Evolutionary conservation across 306 rosid species (phyloP).

Genomic region (Neltuma alba): DNA sequence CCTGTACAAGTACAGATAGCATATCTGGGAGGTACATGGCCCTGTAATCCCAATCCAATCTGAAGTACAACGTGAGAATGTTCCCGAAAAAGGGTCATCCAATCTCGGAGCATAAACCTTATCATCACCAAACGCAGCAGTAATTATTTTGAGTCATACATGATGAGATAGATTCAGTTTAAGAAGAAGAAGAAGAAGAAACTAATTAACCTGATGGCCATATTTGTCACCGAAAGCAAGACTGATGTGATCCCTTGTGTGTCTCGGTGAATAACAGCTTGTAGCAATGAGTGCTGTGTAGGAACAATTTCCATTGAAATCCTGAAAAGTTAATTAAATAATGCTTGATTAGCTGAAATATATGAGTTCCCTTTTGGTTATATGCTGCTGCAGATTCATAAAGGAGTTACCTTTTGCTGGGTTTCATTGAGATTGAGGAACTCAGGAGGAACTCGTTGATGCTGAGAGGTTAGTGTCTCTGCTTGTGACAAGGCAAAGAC

Average conservation of each 20-base stretch:
- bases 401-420: constrained; percentile 35
- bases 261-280: constrained; percentile 70
- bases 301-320: constrained; percentile 46
- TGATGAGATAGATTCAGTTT: background rate
- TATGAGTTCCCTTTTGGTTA: background rate
- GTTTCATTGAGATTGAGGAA: constrained; percentile 45
- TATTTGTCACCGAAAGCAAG: constrained; percentile 79
- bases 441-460: constrained; percentile 36
- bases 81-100: constrained; percentile 57
- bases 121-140: background rate
- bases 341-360: background rate
- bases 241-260: constrained; percentile 79
- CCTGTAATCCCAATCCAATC: constrained; percentile 65
- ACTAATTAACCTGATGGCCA: constrained; percentile 71
- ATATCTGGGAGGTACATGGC: constrained; percentile 68
- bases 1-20: constrained; percentile 69
- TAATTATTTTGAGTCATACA: background rate
- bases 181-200: background rate
- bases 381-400: background rate
- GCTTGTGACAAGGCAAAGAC: constrained; percentile 41
- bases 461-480: constrained; percentile 29
- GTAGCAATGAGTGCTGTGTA: constrained; percentile 60
- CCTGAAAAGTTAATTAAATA: background rate
- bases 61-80: constrained; percentile 69
- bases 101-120: constrained; percentile 77